These are phyloP conservation scores for Ambrosia artemisiifolia DNA, from an alignment of 129 eudicot genomes.

Conservation along the genomic window DNA sequence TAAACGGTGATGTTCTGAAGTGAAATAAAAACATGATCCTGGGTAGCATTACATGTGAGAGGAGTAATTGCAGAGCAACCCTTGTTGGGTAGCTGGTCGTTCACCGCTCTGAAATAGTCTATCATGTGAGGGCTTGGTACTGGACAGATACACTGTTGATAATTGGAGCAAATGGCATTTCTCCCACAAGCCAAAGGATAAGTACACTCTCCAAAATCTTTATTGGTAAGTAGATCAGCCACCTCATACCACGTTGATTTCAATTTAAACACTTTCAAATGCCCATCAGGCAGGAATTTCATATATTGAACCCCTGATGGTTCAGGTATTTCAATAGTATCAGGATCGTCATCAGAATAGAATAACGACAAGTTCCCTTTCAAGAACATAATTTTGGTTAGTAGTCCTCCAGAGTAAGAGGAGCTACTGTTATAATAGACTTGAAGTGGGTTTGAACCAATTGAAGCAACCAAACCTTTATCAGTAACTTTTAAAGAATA, in stretches of 20 bases:
- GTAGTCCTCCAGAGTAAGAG: too few species aligned
- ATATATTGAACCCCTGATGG: neutral
- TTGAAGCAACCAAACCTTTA: neutral
- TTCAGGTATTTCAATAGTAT: neutral
- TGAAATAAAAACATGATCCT: neutral
- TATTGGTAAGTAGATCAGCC: neutral
- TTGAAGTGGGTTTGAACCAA: neutral
- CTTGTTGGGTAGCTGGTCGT: neutral
- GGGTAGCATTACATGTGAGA: neutral
- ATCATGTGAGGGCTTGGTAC: neutral
- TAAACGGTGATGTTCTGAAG: neutral
- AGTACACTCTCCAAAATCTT: neutral
- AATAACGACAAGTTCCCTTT: neutral
- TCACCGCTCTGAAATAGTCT: neutral
- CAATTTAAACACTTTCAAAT: neutral
- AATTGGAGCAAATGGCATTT: neutral
- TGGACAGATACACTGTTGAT: neutral
- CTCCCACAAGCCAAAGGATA: slow-evolving; percentile 4
- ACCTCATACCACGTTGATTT: neutral
- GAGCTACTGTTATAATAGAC: neutral
- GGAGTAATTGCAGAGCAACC: neutral
- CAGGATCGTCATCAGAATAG: neutral
- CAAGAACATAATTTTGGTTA: neutral
- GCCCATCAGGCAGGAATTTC: neutral
- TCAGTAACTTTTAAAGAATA: neutral